Evolutionary conservation across 495 filamentous ascomycete species (phyloP), one percentile per base, ranked within the genome.

Genomic region (Annulohypoxylon bovei): DNA sequence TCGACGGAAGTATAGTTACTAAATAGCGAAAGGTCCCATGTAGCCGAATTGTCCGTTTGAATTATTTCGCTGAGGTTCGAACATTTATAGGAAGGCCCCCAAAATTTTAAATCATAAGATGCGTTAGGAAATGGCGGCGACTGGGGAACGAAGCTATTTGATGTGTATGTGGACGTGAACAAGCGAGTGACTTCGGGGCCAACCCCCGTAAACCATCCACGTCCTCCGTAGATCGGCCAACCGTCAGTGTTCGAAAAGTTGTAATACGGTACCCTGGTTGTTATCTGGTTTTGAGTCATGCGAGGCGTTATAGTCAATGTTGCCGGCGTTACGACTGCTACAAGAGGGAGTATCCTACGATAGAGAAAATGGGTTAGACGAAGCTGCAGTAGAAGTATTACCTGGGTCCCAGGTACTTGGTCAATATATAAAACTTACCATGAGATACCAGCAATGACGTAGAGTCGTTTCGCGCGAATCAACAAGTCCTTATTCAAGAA

Each of bases 71-170:
- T 30, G 28, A 56, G 33, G 44, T 35, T 40, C 14, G 23, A 35
- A 55, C 68, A 71, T 37, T 65, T 66, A 42, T 71, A 71, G 35
- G 68, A 71, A 0, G 68, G 68, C 4, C 46, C 68, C 68, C 68
- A 71, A 27, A 71, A 71, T 2, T 33, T 23, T 1, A 66, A 27
- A 11, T 71, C 62, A 44, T 71, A 71, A 8, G 62, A 67, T 27
- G 68, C 62, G 28, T 71, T 67, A 6, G 68, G 35, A 7, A 50
- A 71, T 2, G 40, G 57, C 3, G 68, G 55, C 7, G n/a, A 18
- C 28, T 59, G 40, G 16, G 63, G 63, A 16, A 44, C 55, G 49
- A 67, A 49, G 20, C 46, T 47, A 11, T 58, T 50, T 14, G 63
- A 67, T 27, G 58, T 61, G 50, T 62, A 71, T 5, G 58, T 57